Base-by-base conservation (phyloP, 1,284 basidiomycete species). In the Apiotrichum sp. region DNA sequence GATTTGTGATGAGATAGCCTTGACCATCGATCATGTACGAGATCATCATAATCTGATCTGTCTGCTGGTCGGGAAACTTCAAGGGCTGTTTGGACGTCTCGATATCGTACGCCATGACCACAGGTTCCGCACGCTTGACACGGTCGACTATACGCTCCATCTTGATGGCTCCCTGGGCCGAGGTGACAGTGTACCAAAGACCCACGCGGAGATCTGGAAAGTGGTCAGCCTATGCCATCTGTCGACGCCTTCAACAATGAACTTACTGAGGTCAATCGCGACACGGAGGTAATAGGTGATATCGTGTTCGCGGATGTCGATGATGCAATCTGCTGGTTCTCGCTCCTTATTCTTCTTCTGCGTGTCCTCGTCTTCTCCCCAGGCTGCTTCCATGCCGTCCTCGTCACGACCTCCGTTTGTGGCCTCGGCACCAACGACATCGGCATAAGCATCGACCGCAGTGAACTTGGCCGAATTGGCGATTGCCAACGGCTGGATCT, bases 1-100 rank as follows among this genome's bases (percentile, higher is more conserved):
- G 83, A 69, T 98, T 98, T 22, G 93, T 98, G 74, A 99, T 98
- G 60, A 99, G 83, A 70, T 88, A 99, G 0, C 96, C 96, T 73
- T 98, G 90, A 1, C 68, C 71, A 46, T 74, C 72, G 44, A 75
- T 74, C 72, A 74, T 73, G 61, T 73, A 73, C 44, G 96, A 98
- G 64, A 99, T 98, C 96, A 99, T 99, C 95, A 99, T 98, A 67
- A 99, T 91, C 72, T 96, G 93, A 78, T 98, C 96, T 22, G 89
- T 86, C 10, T 87, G 85, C 65, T 92, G 88, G 78, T 98, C 96
- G 1, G 96, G 96, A 72, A 98, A 98, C 76, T 98, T 98, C 71
- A 98, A 85, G 11, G 96, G 96, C 47, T 92, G 89, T 77, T 99
- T 99, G 1, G 93, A 93, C 33, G 92, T 96, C 78, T 99, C 96